Conservation (phyloP, 2,329 filamentous ascomycete genomes). For the Pseudocercospora eumusae region DNA sequence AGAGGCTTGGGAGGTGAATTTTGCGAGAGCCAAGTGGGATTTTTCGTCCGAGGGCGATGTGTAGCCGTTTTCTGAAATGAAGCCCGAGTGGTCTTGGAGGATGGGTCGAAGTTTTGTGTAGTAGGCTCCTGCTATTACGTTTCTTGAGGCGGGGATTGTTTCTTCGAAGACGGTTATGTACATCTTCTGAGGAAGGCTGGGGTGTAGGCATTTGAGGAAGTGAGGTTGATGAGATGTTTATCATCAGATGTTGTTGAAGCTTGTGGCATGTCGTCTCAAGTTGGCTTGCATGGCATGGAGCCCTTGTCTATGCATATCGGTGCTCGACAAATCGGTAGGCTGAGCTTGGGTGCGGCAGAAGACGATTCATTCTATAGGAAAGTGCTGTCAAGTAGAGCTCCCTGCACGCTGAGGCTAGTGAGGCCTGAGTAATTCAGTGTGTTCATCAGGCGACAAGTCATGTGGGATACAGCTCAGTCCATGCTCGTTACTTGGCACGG, state of each 20-base stretch:
- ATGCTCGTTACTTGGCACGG: neutral
- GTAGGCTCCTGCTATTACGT: neutral
- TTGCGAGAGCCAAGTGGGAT: slow-evolving; percentile 9
- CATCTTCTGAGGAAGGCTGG: neutral
- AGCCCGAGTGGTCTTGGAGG: neutral
- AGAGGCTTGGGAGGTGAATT: slow-evolving; percentile 6
- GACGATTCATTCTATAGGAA: neutral
- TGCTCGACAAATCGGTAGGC: neutral
- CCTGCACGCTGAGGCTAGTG: neutral
- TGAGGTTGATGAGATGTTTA: neutral
- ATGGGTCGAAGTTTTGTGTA: slow-evolving; percentile 4
- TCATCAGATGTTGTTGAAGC: neutral
- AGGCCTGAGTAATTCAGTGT: neutral
- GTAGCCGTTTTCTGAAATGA: slow-evolving; percentile 10
- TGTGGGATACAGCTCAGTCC: neutral
- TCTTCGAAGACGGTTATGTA: slow-evolving; percentile 17
- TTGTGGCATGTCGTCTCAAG: neutral
- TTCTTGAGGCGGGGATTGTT: slow-evolving; percentile 9
- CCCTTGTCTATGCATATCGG: neutral
- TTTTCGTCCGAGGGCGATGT: slow-evolving; percentile 11
- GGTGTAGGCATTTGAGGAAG: neutral
- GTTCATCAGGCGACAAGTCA: neutral
- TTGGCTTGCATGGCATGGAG: neutral
- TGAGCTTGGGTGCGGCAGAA: neutral
- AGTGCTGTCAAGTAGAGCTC: neutral